Base-by-base conservation (phyloP, 1,284 basidiomycete genomes). In the Austroboletus rostrupii region DNA sequence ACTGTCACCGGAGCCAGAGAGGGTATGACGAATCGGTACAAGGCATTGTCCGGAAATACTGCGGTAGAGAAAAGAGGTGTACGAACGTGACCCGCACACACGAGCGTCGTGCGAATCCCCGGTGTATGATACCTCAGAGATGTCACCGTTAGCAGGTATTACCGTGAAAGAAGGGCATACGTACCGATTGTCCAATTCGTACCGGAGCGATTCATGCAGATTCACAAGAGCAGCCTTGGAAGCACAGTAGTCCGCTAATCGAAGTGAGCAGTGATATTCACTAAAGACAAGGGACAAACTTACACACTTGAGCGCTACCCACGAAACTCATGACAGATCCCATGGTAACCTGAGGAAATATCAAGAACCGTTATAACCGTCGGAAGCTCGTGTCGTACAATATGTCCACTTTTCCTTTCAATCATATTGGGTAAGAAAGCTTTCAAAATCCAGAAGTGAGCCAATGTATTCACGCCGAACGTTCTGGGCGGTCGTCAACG, bases 401-500 rank as follows among this genome's bases (percentile, higher is more conserved):
- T 83, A 64, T 99, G 96, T 0, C 95, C 95, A 1, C 70, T 69
- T 40, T 88, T 87, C 29, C 72, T 71, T 57, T 80, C 79, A 43
- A 98, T 77, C 85, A 99, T 90, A 35, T 77, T 78, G 1, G 96
- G 96, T n/a, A 99, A 76, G 76, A 98, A 97, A 1, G 89, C 88
- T 62, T 95, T 93, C 39, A 96, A 68, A 4, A 84, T 87, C 85
- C 90, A 97, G 67, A 92, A 97, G 63, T 95, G 91, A 3, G 90
- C 80, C 1, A 97, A 70, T 2, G 88, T 85, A 65, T 99, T 98
- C 49, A 93, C 88, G 23, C 82, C 82, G 61, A 98, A 91, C 0
- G 94, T 95, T 60, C 94, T 97, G 16, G 16, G 35, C 11, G 3
- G 33, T 16, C 20, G 1, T 29, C 26, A 23, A 45, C 28, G 20